Percentiles rank a stretch among this genome's conserved stretches.
These are phyloP conservation scores for Isochrysis galbana DNA, from an alignment of 78 protist genomes.

Conservation along the genomic window DNA sequence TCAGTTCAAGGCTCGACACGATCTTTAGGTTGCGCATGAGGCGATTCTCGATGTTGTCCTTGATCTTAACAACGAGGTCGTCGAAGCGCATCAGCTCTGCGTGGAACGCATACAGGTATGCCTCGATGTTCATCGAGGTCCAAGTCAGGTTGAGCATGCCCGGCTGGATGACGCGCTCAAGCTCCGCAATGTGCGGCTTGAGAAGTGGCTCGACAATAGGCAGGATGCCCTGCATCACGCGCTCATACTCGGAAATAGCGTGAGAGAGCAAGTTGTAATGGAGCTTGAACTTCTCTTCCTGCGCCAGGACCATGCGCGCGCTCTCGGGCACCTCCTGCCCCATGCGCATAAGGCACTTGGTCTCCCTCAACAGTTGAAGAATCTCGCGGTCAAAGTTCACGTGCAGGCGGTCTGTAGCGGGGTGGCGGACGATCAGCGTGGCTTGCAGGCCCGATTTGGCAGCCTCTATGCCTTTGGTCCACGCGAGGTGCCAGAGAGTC, in stretches of 20 bases:
- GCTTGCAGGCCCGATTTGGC: constrained; percentile 6
- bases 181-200: constrained; percentile 29
- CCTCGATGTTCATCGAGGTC: neutral
- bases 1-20: neutral
- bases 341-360: constrained; percentile 46
- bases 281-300: constrained; percentile 49
- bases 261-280: neutral
- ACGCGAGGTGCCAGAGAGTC: neutral
- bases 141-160: constrained; percentile 31
- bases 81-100: neutral
- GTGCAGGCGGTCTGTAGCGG: neutral
- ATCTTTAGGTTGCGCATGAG: neutral
- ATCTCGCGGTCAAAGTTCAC: constrained; percentile 76
- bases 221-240: constrained; percentile 39
- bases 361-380: constrained; percentile 58
- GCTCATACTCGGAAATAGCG: constrained; percentile 49
- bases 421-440: neutral
- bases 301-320: constrained; percentile 16
- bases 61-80: neutral
- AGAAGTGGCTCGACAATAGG: constrained; percentile 78
- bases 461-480: constrained; percentile 2
- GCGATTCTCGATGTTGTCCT: constrained; percentile 12
- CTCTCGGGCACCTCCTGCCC: constrained; percentile 41
- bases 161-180: constrained; percentile 60
- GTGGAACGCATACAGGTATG: constrained; percentile 47